These are phyloP conservation scores for Lolium multiflorum DNA, from an alignment of 176 grass and related monocot species.

Conservation along the genomic window DNA sequence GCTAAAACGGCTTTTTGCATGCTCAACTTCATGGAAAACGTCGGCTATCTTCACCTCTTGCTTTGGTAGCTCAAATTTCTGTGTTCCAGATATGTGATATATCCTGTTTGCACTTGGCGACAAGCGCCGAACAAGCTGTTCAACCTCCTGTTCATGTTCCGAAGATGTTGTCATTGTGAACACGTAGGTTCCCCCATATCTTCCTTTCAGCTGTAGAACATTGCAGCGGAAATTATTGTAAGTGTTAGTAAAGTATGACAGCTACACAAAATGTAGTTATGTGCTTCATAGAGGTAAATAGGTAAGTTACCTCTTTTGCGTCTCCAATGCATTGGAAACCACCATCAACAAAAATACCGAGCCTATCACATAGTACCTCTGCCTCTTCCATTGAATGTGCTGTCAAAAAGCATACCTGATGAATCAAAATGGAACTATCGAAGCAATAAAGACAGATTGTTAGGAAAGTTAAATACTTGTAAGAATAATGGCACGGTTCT, in stretches of 20 bases:
- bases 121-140: slow-evolving; percentile 46
- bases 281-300: slow-evolving; percentile 1
- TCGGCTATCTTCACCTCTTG: slow-evolving; percentile 56
- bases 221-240: not conserved
- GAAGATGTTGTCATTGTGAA: slow-evolving; percentile 63
- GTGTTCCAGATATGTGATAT: slow-evolving; percentile 63
- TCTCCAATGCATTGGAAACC: slow-evolving; percentile 74
- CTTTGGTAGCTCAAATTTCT: slow-evolving; percentile 66
- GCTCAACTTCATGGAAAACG: slow-evolving; percentile 55
- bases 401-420: slow-evolving; percentile 34
- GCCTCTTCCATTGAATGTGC: slow-evolving; percentile 87
- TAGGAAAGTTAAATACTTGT: slow-evolving; percentile 63
- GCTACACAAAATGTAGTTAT: not conserved
- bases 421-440: not conserved
- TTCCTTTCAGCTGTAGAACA: slow-evolving; percentile 55
- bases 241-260: slow-evolving; percentile 4
- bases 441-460: slow-evolving; percentile 2
- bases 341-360: slow-evolving; percentile 67
- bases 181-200: slow-evolving; percentile 61
- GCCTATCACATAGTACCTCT: slow-evolving; percentile 65
- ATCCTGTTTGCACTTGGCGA: slow-evolving; percentile 56
- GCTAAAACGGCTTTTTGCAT: slow-evolving; percentile 41
- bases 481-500: slow-evolving; percentile 78
- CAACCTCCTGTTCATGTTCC: slow-evolving; percentile 49
- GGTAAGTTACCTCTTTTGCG: slow-evolving; percentile 57